phyloP scores from a whole-genome alignment of 257 asterid species.

The Solanum rostratum region DNA sequence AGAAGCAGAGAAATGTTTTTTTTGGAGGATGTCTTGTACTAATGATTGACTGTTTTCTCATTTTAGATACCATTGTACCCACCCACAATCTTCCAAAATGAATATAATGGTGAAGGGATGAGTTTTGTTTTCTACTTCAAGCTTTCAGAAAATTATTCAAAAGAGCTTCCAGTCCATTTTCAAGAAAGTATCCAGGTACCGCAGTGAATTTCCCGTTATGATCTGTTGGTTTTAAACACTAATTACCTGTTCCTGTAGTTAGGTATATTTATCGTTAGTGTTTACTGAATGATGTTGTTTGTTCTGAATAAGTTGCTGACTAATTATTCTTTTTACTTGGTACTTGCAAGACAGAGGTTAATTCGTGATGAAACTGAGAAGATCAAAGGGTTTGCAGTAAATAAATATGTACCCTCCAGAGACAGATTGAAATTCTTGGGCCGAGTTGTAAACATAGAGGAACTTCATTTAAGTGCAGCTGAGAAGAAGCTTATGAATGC shows the following conservation, averaged over 20 bases:
- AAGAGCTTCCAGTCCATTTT: slow-evolving; percentile 62
- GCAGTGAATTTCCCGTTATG: neutral
- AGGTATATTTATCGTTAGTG: neutral
- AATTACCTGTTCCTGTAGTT: neutral
- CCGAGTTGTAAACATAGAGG: neutral
- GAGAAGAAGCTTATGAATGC: neutral
- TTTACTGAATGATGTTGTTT: neutral
- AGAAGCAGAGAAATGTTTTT: neutral
- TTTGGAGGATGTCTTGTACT: neutral
- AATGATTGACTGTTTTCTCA: neutral
- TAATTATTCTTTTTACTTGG: neutral
- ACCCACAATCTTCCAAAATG: slow-evolving; percentile 58
- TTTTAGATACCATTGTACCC: slow-evolving; percentile 75
- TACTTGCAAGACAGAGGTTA: slow-evolving; percentile 35
- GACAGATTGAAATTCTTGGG: slow-evolving; percentile 4
- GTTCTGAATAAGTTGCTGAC: neutral
- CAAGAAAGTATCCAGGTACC: slow-evolving; percentile 67
- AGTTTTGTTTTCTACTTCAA: slow-evolving; percentile 71
- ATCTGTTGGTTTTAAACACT: neutral
- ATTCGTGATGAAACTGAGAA: slow-evolving; percentile 9
- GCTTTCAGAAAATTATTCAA: slow-evolving; percentile 57
- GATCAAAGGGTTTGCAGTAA: neutral
- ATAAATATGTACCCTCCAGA: neutral
- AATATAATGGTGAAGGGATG: slow-evolving; percentile 72
- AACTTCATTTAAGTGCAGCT: slow-evolving; percentile 1